Conservation (phyloP, 2,329 filamentous ascomycete species). For the Alternaria angustiovoidea region DNA sequence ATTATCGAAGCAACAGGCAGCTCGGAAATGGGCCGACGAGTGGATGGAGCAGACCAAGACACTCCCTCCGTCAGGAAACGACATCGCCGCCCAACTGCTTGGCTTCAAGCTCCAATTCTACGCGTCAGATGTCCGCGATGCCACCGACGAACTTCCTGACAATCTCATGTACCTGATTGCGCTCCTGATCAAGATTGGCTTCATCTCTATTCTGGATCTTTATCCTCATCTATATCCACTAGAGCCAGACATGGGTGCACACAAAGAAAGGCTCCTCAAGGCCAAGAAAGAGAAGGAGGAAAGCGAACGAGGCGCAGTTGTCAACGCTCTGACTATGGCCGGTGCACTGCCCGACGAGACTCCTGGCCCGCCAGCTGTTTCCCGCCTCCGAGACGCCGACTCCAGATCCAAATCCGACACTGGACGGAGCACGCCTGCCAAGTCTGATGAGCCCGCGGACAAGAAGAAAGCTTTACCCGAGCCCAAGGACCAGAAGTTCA, state of each 20-base stretch:
- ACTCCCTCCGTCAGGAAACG: conserved; percentile 83
- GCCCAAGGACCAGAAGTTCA: conserved; percentile 86
- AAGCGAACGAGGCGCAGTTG: conserved; percentile 69
- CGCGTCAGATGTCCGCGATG: conserved; percentile 77
- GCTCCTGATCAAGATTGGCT: conserved; percentile 94
- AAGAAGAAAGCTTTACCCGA: conserved; percentile 68
- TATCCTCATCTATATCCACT: conserved; percentile 90
- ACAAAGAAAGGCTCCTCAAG: conserved; percentile 74
- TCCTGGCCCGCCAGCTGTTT: conserved; percentile 52
- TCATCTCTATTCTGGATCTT: conserved; percentile 88
- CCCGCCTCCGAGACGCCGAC: conserved; percentile 62
- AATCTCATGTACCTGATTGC: conserved; percentile 93
- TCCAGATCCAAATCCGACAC: conserved; percentile 59
- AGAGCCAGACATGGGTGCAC: conserved; percentile 80
- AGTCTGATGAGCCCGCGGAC: conserved; percentile 51
- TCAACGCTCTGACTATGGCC: conserved; percentile 87
- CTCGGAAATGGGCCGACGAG: conserved; percentile 53
- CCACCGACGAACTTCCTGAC: conserved; percentile 80
- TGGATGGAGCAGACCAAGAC: conserved; percentile 87
- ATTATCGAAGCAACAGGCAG: conserved; percentile 54
- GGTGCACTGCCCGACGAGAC: conserved; percentile 88
- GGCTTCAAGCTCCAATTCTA: conserved; percentile 98
- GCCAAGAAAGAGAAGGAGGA: conserved; percentile 74
- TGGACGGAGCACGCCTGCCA: conserved; percentile 53
- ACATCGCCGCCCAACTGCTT: conserved; percentile 89